phyloP scores from a whole-genome alignment of 2,329 filamentous ascomycete species.

The Pseudogymnoascus sp. region DNA sequence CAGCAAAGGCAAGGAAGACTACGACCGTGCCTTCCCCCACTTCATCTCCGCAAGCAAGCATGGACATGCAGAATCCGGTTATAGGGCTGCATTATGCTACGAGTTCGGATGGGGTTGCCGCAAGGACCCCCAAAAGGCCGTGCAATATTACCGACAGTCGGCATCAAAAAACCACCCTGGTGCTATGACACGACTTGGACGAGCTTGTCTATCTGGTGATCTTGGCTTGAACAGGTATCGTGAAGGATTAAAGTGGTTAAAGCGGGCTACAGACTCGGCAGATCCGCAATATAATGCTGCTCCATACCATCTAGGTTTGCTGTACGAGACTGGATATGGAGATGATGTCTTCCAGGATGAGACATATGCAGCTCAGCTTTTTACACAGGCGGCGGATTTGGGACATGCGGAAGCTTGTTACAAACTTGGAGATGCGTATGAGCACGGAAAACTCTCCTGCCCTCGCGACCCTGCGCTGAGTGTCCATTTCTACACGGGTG shows the following conservation, averaged over 20 bases:
- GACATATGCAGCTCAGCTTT: conserved; percentile 83
- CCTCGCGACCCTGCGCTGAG: conserved; percentile 86
- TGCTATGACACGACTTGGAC: conserved; percentile 84
- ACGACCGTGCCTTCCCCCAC: conserved; percentile 83
- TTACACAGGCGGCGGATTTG: conserved; percentile 88
- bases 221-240: conserved; percentile 79
- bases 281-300: conserved; percentile 88
- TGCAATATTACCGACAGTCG: conserved; percentile 84
- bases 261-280: conserved; percentile 81
- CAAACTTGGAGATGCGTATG: conserved; percentile 91
- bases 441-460: conserved; percentile 81
- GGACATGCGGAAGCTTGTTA: conserved; percentile 81
- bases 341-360: conserved; percentile 91
- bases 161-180: conserved; percentile 93
- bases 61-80: conserved; percentile 91
- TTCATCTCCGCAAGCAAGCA: conserved; percentile 94
- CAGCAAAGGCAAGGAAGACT: conserved; percentile 87
- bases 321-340: conserved; percentile 91
- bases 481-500: conserved; percentile 94
- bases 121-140: conserved; percentile 82
- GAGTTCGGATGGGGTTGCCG: conserved; percentile 97
- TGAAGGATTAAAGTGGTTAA: conserved; percentile 94
- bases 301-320: conserved; percentile 78
- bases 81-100: conserved; percentile 88
- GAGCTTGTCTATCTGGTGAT: conserved; percentile 83